Conservation (phyloP, 1,284 basidiomycete species). For the Prillingera fragicola region DNA sequence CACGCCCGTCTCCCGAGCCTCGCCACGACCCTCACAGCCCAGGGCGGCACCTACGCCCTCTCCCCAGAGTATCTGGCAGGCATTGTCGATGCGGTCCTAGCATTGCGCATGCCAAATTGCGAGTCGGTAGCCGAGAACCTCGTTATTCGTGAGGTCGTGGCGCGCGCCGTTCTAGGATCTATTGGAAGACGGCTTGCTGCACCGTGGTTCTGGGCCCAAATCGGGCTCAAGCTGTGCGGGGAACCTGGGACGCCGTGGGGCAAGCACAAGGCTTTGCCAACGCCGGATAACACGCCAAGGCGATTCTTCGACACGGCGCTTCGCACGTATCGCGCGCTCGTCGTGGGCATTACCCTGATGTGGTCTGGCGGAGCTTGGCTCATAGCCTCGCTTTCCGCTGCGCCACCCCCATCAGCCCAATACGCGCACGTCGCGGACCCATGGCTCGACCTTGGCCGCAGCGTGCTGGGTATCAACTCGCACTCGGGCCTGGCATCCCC, state of each 20-base stretch:
- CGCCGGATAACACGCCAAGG: background rate
- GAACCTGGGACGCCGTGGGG: background rate
- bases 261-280: background rate
- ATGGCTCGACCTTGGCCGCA: conserved; percentile 19
- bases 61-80: conserved; percentile 43
- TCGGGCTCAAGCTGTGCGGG: conserved; percentile 12
- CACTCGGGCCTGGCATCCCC: conserved; percentile 3
- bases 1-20: conserved; percentile 34
- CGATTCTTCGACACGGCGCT: background rate
- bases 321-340: background rate
- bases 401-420: conserved; percentile 4
- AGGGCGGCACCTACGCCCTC: conserved; percentile 15
- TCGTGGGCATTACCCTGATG: background rate
- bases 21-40: background rate
- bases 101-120: conserved; percentile 33
- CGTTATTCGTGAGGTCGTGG: conserved; percentile 48
- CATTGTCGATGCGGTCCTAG: conserved; percentile 43
- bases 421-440: conserved; percentile 10
- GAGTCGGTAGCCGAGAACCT: conserved; percentile 44
- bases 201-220: conserved; percentile 45
- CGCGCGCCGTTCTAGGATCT: conserved; percentile 42
- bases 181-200: conserved; percentile 40
- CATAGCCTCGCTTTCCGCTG: conserved; percentile 9
- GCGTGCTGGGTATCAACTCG: conserved; percentile 22
- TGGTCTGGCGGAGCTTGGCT: conserved; percentile 15